These are phyloP conservation scores for Trichocladium uniseriatum DNA, from an alignment of 495 filamentous ascomycete species.

Conservation along the genomic window DNA sequence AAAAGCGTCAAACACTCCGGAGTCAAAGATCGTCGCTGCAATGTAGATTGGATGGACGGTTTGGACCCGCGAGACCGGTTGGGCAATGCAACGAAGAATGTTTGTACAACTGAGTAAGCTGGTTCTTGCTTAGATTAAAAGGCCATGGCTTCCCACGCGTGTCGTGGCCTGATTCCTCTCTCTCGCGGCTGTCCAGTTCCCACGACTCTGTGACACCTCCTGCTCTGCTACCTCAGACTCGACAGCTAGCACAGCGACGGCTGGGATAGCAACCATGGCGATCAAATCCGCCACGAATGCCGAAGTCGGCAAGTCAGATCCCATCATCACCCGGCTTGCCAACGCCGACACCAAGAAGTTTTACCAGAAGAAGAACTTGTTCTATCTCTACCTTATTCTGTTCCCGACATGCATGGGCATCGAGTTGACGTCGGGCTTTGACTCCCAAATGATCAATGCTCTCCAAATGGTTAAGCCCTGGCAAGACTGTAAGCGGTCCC, in stretches of 20 bases:
- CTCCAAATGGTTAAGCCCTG: slow-evolving; percentile 52
- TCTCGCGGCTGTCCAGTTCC: too few species aligned
- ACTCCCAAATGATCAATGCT: slow-evolving; percentile 62
- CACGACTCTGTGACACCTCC: too few species aligned
- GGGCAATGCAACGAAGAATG: too few species aligned
- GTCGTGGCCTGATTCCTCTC: too few species aligned
- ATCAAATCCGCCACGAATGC: slow-evolving; percentile 1
- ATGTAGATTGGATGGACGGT: too few species aligned
- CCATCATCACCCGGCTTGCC: slow-evolving; percentile 40
- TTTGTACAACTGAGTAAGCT: too few species aligned
- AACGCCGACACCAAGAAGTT: slow-evolving; percentile 52
- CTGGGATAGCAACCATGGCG: slow-evolving; percentile 11
- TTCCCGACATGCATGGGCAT: slow-evolving; percentile 59
- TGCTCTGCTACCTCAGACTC: neutral
- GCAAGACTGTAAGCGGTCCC: slow-evolving; percentile 44
- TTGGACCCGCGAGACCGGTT: neutral
- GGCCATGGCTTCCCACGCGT: too few species aligned
- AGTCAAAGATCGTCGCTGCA: too few species aligned
- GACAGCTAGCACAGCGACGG: neutral
- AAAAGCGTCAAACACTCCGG: too few species aligned
- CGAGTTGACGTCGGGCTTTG: slow-evolving; percentile 64
- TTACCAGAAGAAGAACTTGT: slow-evolving; percentile 54
- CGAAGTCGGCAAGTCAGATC: slow-evolving; percentile 29
- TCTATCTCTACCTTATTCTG: slow-evolving; percentile 49
- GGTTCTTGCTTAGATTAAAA: too few species aligned